Base-by-base conservation (phyloP, 163 green algal genomes). In the Volvox carteri region DNA sequence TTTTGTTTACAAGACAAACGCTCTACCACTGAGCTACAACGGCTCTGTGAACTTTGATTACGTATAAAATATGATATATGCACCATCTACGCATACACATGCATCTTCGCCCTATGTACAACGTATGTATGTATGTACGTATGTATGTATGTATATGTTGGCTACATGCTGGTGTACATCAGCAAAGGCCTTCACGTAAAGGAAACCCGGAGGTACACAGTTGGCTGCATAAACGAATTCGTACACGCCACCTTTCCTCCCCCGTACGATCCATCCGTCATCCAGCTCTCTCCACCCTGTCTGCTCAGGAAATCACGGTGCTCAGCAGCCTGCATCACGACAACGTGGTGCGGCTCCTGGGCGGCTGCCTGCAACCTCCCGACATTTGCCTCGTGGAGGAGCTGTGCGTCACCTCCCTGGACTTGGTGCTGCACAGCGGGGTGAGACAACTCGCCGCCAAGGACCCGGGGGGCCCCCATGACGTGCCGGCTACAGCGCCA, bases 331-430 rank as follows among this genome's bases (percentile, higher is more conserved):
- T 81, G 39, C 68, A 39, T 3, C 84, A 89, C 70, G 39, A 62
- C 84, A 89, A 83, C 84, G 54, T 89, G 37, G 84, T 89, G 50
- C 84, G 72, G 37, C 52, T 89, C 35, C 68, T 89, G 48, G 84
- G 84, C 23, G 65, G 65, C 46, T 80, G 65, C 44, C 46, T 87
- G 65, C 81, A 87, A 48, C 81, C 81, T 19, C 81, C 81, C 21
- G 81, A 87, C 35, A 80, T 87, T 16, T 87, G 81, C 46, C 46
- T 87, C 21, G 81, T 87, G 65, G 81, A 87, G 67, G 81, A 87
- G 81, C 81, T 87, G 2, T 87, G 81, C 48, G 67, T 37, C 44
- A 87, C 81, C 46, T 73, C 46, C 33, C 67, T 87, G 81, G 81
- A 87, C 48, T 30, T 65, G 4, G 46, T 87, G 35, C 33, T 87